Conservation (phyloP, 1,284 basidiomycete genomes). For the Marasmius sp. region DNA sequence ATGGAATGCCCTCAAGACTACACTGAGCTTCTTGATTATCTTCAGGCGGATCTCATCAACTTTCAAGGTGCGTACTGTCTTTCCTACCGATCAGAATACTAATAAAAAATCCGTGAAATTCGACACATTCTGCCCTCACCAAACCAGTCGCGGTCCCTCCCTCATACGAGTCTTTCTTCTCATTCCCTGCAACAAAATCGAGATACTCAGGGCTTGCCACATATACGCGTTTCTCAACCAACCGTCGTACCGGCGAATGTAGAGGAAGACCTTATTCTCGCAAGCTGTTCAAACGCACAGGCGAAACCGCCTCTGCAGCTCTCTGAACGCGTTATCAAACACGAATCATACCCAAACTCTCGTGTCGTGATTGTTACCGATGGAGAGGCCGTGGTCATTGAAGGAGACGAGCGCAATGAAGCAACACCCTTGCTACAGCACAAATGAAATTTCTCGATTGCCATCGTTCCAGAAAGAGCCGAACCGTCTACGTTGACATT, state of each 20-base stretch:
- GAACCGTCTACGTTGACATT: no score
- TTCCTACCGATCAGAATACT: constrained; percentile 3
- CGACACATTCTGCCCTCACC: constrained; percentile 60
- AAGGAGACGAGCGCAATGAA: no score
- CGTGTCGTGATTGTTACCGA: constrained; percentile 20
- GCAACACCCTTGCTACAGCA: no score
- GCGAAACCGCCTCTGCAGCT: constrained; percentile 47
- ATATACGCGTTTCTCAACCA: constrained; percentile 70
- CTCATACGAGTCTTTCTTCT: constrained; percentile 84
- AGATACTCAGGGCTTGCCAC: constrained; percentile 92
- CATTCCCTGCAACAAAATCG: constrained; percentile 70
- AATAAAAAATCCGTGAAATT: constrained; percentile 60
- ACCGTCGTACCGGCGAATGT: constrained; percentile 71
- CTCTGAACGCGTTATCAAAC: constrained; percentile 55
- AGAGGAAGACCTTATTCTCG: constrained; percentile 81
- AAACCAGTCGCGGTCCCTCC: constrained; percentile 71
- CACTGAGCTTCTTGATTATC: constrained; percentile 73
- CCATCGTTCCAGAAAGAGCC: no score
- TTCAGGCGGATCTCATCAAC: constrained; percentile 86
- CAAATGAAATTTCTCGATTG: constrained; percentile 46
- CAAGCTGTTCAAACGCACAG: constrained; percentile 37
- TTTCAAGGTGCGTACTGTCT: constrained; percentile 75
- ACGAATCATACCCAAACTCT: constrained; percentile 38
- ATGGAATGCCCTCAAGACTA: constrained; percentile 80
- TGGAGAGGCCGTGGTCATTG: constrained; percentile 23